Conservation (phyloP, 139 green algal species). For the Chlamydomonas incerta region DNA sequence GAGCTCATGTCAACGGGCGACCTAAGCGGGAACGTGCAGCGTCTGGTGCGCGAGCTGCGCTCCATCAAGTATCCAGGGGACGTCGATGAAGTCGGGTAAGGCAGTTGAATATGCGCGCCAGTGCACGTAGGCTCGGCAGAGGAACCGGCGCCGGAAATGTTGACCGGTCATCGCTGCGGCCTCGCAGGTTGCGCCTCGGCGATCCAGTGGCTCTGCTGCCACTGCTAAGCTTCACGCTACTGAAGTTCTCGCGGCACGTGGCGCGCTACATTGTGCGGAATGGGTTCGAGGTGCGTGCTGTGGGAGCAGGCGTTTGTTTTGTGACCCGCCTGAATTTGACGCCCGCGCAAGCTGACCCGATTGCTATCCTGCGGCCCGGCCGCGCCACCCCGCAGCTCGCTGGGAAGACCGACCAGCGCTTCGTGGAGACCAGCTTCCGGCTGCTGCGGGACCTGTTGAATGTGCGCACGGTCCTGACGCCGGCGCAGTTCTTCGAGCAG, state of each 20-base stretch:
- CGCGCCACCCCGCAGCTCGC: slow-evolving; percentile 66
- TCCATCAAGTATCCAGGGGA: slow-evolving; percentile 64
- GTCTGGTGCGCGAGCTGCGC: slow-evolving; percentile 61
- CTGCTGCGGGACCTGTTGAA: slow-evolving; percentile 72
- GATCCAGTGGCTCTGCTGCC: slow-evolving; percentile 71
- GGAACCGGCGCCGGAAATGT: neutral
- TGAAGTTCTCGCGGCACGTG: slow-evolving; percentile 73
- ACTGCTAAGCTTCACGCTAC: slow-evolving; percentile 68
- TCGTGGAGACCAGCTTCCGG: slow-evolving; percentile 75
- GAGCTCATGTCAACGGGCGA: slow-evolving; percentile 62
- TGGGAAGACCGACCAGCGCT: slow-evolving; percentile 80
- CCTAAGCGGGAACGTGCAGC: slow-evolving; percentile 61
- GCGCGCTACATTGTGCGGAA: slow-evolving; percentile 50
- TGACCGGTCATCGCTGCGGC: neutral
- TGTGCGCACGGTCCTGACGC: slow-evolving; percentile 69
- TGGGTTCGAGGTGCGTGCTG: slow-evolving; percentile 62
- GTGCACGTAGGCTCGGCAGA: neutral
- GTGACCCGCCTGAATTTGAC: no score
- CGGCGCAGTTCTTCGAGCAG: slow-evolving; percentile 81
- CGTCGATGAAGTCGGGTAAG: slow-evolving; percentile 73
- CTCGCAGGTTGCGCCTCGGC: slow-evolving; percentile 57
- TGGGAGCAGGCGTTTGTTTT: neutral
- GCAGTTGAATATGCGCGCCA: neutral
- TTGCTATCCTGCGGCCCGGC: neutral
- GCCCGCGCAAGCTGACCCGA: no score